Conservation (phyloP, 768 basidiomycete species). For the Sarcodon sp. region DNA sequence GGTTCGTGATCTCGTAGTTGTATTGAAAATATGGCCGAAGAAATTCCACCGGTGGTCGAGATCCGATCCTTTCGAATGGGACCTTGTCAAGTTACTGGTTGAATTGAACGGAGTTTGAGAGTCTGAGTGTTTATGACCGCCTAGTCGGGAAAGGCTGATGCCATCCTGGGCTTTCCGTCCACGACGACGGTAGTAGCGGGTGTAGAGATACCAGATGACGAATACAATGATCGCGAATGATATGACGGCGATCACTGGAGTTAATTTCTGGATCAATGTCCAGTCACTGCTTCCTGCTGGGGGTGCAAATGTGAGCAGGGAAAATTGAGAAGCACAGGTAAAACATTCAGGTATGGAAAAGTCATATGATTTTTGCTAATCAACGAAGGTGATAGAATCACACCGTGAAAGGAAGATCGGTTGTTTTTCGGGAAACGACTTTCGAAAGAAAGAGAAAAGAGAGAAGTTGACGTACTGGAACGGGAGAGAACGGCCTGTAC, state of each 20-base stretch:
- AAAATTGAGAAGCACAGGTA: background rate
- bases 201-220: background rate
- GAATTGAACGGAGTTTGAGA: no score
- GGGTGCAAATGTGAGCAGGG: background rate
- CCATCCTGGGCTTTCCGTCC: no score
- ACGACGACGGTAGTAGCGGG: background rate
- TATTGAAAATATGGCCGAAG: no score
- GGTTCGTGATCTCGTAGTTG: no score
- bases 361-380: background rate
- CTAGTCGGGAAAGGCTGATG: no score
- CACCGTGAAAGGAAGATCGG: background rate
- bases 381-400: background rate
- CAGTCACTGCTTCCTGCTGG: background rate
- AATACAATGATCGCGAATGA: background rate
- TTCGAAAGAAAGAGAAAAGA: no score
- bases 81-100: no score
- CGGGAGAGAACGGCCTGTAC: no score
- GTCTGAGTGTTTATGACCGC: no score
- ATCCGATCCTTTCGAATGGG: no score
- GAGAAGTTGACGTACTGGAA: no score
- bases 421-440: background rate
- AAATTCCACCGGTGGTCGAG: no score
- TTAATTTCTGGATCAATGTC: background rate
- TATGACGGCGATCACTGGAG: background rate
- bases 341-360: background rate